Evolutionary conservation across 2,329 filamentous ascomycete genomes (phyloP), one percentile per base, ranked within the genome.

Genomic region (Talaromyces islandicus): DNA sequence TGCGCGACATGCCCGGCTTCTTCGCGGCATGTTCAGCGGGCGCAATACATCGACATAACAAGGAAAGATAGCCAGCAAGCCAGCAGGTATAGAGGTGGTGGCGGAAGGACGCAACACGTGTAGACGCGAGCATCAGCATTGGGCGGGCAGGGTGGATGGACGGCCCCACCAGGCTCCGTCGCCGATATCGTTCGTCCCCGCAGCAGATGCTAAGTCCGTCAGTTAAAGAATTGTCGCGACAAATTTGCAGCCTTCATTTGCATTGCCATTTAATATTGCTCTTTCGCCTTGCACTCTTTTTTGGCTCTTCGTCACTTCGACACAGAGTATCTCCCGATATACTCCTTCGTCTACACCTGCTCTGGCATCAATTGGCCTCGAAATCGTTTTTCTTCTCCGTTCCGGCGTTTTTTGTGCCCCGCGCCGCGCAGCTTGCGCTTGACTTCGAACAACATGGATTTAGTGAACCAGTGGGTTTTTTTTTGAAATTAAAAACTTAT

Each of bases 381-480:
- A 24, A 52, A 21, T 29, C 27, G 48, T 29, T 52, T 52, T 29
- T 21, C 29, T 17, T 19, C 24, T 19, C 11, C 25, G 48, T 27
- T 30, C 25, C 43, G 7, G 43, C 35, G 35, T 2, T 50, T 21
- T n/a, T 50, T 21, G 43, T 50, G 27, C 24, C 48, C 27, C 24
- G 48, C 55, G 50, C 59, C 55, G 59, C 55, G 59, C 59, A 50
- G 29, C 38, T 48, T 55, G 59, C 59, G 55, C 59, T 32, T 27
- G 46, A 27, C 48, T 27, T 60, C 50, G 51, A 27, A 50, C 61
- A 60, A 59, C 25, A 86, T 86, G 83, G 83, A 86, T 80, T 78
- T 86, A 61, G 83, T 86, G 62, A 85, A 86, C 71, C 81, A 84
- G 82, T 84, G 74, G 78, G 79, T 75, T 11, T 19, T 27, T n/a